Conservation (phyloP, 805 yeast species). For the Metschnikowia continentalis region DNA sequence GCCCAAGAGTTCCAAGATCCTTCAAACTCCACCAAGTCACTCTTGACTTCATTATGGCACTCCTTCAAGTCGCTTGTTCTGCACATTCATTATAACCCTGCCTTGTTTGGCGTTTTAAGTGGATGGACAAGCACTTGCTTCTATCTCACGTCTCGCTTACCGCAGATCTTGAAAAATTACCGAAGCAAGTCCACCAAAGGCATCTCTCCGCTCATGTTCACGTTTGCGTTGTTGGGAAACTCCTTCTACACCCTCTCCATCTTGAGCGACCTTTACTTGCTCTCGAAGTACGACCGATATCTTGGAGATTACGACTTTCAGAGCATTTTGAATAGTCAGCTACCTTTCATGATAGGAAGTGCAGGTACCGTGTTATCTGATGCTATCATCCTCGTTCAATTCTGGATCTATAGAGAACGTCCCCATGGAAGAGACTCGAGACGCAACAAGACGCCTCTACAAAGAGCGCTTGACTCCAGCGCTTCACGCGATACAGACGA, state of each 20-base stretch:
- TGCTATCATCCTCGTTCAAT: slow-evolving; percentile 30
- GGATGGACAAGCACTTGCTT: slow-evolving; percentile 34
- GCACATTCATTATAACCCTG: slow-evolving; percentile 5
- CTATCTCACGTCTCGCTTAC: slow-evolving; percentile 31
- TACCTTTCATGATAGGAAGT: slow-evolving; percentile 20
- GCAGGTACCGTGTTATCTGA: slow-evolving; percentile 27
- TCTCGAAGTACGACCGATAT: slow-evolving; percentile 15
- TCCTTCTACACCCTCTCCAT: slow-evolving; percentile 32
- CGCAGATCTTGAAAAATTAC: slow-evolving; percentile 34
- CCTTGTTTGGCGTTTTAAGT: slow-evolving; percentile 23
- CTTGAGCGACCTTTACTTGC: slow-evolving; percentile 26
- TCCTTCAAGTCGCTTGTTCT: neutral
- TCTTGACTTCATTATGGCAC: neutral
- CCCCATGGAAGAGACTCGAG: neutral
- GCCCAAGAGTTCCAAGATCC: neutral
- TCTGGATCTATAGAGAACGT: slow-evolving; percentile 20
- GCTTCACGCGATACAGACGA: neutral
- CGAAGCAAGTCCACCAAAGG: slow-evolving; percentile 30
- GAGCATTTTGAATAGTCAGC: slow-evolving; percentile 16
- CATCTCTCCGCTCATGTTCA: slow-evolving; percentile 29
- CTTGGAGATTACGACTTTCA: slow-evolving; percentile 12
- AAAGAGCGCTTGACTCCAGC: neutral
- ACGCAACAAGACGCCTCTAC: neutral
- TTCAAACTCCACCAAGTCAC: neutral
- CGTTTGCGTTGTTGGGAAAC: slow-evolving; percentile 36